Conservation (phyloP, 2,329 filamentous ascomycete species). For the Lomentospora prolificans region DNA sequence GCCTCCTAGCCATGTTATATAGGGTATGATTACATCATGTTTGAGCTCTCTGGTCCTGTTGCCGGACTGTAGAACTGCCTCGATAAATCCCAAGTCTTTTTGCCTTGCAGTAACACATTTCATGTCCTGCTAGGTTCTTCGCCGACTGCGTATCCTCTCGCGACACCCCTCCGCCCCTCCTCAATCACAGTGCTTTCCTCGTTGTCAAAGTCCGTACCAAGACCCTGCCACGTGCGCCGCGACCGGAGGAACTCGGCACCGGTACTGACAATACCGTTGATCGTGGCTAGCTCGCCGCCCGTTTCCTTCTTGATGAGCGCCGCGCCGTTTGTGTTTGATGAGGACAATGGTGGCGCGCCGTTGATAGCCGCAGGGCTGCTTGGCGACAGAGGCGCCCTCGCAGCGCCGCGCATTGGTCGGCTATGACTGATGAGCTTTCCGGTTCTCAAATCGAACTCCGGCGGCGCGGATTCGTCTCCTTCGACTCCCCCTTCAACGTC, state of each 20-base stretch:
- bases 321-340: constrained; percentile 19
- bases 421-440: constrained; percentile 73
- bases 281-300: constrained; percentile 60
- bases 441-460: constrained; percentile 86
- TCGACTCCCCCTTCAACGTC: constrained; percentile 35
- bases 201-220: constrained; percentile 73
- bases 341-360: constrained; percentile 20
- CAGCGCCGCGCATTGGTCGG: constrained; percentile 55
- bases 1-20: neutral
- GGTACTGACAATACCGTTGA: constrained; percentile 82
- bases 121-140: constrained; percentile 28
- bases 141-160: constrained; percentile 76
- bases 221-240: constrained; percentile 79
- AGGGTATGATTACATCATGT: neutral
- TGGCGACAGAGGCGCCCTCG: constrained; percentile 12
- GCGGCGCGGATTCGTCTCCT: constrained; percentile 67
- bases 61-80: no score
- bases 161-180: constrained; percentile 78
- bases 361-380: constrained; percentile 16
- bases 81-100: neutral
- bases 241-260: constrained; percentile 79
- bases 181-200: constrained; percentile 62
- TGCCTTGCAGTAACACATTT: neutral
- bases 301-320: constrained; percentile 47
- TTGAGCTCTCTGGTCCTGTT: neutral